These are phyloP conservation scores for Colletotrichum tabaci DNA, from an alignment of 2,329 filamentous ascomycete genomes.

Conservation along the genomic window DNA sequence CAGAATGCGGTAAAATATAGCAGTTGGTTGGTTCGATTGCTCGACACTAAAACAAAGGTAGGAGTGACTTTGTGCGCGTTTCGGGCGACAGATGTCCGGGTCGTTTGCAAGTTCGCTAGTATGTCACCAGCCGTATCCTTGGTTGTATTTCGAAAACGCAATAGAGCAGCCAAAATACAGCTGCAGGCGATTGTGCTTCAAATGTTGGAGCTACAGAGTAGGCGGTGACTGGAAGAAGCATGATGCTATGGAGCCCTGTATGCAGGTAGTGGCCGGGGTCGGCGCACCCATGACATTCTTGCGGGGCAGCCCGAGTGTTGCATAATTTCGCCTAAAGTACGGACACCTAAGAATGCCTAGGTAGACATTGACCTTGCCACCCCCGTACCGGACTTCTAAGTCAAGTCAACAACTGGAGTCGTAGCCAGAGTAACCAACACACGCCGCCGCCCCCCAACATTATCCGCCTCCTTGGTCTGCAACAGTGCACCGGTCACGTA, in stretches of 20 bases:
- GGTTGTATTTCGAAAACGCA: neutral
- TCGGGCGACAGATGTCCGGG: neutral
- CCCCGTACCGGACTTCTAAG: too few relatives aligned
- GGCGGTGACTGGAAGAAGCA: neutral
- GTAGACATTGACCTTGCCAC: too few relatives aligned
- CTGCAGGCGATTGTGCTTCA: neutral
- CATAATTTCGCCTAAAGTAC: neutral
- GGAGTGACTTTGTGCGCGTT: neutral
- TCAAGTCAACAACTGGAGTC: neutral
- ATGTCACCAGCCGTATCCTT: neutral
- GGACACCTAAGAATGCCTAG: too few relatives aligned
- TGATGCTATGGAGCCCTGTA: neutral
- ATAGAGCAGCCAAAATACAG: neutral
- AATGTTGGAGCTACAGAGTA: neutral
- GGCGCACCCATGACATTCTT: neutral
- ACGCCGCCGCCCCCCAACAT: neutral
- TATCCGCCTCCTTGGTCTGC: neutral
- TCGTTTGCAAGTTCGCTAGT: neutral
- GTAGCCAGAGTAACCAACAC: conserved; percentile 17
- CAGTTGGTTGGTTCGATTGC: neutral
- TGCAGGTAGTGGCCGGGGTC: neutral
- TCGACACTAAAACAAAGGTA: neutral
- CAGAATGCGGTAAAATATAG: neutral
- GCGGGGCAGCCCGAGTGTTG: neutral
- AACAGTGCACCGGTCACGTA: neutral